Evolutionary conservation across 257 asterid species (phyloP).

Genomic region (Solanum ossicruentum): DNA sequence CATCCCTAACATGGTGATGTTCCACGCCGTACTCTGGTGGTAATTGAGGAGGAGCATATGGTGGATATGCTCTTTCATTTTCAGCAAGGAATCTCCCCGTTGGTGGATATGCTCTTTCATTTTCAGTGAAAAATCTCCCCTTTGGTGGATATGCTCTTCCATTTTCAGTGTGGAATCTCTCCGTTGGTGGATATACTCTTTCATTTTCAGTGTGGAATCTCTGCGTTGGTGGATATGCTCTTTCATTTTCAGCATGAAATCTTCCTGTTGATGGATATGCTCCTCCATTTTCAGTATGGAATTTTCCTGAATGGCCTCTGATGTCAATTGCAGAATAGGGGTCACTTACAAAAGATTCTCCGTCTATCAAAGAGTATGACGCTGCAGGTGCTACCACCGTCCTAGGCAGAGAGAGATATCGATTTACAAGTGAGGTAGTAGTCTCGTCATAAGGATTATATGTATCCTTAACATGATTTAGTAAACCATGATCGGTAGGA

Average conservation of each 20-base stretch:
- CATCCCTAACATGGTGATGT: conserved; percentile 6
- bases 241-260: conserved; percentile 12
- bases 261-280: conserved; percentile 1
- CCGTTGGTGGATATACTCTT: conserved; percentile 7
- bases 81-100: conserved; percentile 3
- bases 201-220: conserved; percentile 13
- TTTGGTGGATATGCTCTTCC: conserved; percentile 5
- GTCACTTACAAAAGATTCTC: conserved; percentile 16
- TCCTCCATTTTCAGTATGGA: background rate
- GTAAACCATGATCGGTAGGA: conserved; percentile 3
- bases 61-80: conserved; percentile 11
- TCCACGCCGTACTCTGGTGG: conserved; percentile 15
- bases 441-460: conserved; percentile 47
- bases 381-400: conserved; percentile 9
- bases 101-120: conserved; percentile 13
- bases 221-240: conserved; percentile 1
- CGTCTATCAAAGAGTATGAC: conserved; percentile 10
- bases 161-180: background rate
- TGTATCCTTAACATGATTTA: background rate
- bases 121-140: conserved; percentile 1
- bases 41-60: conserved; percentile 19
- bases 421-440: conserved; percentile 56
- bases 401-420: conserved; percentile 41
- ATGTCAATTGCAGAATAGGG: conserved; percentile 10
- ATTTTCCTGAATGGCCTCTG: background rate